These are phyloP conservation scores for Mediolabrus comicus DNA, from an alignment of 108 stramenopile species.

Conservation along the genomic window DNA sequence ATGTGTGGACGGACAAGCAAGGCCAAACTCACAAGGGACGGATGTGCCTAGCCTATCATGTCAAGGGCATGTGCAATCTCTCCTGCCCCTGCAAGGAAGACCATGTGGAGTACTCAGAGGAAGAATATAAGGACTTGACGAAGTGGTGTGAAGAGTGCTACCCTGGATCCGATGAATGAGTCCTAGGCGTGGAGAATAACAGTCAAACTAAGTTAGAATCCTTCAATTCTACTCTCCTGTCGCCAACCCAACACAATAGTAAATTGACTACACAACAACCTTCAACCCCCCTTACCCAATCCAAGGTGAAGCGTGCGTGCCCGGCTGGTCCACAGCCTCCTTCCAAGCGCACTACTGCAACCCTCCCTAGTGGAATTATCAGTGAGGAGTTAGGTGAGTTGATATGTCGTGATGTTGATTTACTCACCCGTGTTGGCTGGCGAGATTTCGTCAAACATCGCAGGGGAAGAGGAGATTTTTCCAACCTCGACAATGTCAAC, in stretches of 20 bases:
- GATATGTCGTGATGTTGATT: conserved; percentile 5
- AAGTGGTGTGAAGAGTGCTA: neutral
- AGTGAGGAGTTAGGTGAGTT: conserved; percentile 2
- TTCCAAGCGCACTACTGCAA: too few species aligned
- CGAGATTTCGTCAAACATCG: neutral
- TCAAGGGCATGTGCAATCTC: conserved; percentile 2
- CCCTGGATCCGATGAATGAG: too few species aligned
- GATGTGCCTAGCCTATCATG: conserved; percentile 4
- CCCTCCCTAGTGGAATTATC: too few species aligned
- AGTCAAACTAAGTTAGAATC: too few species aligned
- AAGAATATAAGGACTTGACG: neutral
- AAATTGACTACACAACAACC: too few species aligned
- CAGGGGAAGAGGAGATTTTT: neutral
- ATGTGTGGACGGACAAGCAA: too few species aligned
- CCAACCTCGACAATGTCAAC: neutral
- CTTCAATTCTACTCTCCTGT: too few species aligned
- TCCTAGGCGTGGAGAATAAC: too few species aligned
- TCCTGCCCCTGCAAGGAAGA: neutral
- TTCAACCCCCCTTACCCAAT: too few species aligned
- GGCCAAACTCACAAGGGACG: neutral
- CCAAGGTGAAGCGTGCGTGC: too few species aligned
- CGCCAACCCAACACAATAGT: too few species aligned
- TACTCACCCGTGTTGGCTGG: conserved; percentile 2
- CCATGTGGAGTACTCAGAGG: neutral
- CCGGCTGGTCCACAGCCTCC: too few species aligned